phyloP scores from a whole-genome alignment of 306 rosid species.

The Vachellia collinsii region DNA sequence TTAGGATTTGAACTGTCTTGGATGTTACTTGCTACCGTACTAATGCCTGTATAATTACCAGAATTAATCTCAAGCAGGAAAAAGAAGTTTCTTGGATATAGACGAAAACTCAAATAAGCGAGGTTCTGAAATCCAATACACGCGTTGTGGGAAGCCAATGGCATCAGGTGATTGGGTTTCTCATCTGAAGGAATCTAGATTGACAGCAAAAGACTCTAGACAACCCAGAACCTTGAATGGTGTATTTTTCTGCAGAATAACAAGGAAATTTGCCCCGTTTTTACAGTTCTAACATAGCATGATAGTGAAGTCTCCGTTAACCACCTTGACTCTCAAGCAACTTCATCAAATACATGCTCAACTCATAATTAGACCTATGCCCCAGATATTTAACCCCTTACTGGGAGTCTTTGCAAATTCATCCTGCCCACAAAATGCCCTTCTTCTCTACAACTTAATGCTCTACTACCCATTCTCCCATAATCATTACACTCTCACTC shows the following conservation, averaged over 20 bases:
- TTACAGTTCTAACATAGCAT: not conserved
- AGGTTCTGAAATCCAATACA: not conserved
- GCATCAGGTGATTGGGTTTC: not conserved
- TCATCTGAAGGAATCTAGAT: not conserved
- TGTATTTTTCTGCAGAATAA: not conserved
- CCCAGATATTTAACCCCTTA: conserved; percentile 53
- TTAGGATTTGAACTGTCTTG: too few relatives aligned
- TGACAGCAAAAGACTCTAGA: not conserved
- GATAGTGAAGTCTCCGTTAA: not conserved
- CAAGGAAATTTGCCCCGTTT: conserved; percentile 3
- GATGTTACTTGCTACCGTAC: too few relatives aligned
- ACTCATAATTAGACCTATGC: conserved; percentile 58
- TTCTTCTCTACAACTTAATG: conserved; percentile 74
- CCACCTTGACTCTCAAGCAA: conserved; percentile 35
- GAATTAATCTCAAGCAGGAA: not conserved
- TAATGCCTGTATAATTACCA: too few relatives aligned
- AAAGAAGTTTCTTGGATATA: not conserved
- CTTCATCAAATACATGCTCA: conserved; percentile 53
- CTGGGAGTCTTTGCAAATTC: conserved; percentile 51
- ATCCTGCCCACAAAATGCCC: conserved; percentile 47
- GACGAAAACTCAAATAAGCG: not conserved
- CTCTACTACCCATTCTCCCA: conserved; percentile 56
- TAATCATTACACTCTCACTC: conserved; percentile 77
- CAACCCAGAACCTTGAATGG: not conserved
- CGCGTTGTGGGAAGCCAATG: not conserved